These are phyloP conservation scores for Leccinum imitatum DNA, from an alignment of 768 basidiomycete species.

Conservation along the genomic window DNA sequence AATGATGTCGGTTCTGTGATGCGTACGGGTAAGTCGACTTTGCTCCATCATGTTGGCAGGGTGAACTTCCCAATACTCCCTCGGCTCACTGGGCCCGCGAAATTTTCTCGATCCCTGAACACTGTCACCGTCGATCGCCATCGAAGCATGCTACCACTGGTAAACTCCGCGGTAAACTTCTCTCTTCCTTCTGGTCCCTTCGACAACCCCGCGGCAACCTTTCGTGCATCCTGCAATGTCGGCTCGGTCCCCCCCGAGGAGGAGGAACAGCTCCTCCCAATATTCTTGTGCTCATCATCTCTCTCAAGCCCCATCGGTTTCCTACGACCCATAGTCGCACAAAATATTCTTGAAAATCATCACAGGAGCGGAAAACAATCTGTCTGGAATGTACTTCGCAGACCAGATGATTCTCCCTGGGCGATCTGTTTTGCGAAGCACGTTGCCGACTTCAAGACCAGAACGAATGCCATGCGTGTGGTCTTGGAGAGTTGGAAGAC, in stretches of 20 bases:
- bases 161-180: conserved; percentile 28
- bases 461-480: conserved; percentile 14
- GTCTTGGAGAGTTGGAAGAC: conserved; percentile 19
- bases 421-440: conserved; percentile 22
- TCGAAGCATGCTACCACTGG: conserved; percentile 21
- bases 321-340: conserved; percentile 13
- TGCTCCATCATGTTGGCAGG: not conserved
- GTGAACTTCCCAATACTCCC: not conserved
- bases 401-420: conserved; percentile 17
- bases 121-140: not conserved
- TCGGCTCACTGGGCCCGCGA: not conserved
- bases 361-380: conserved; percentile 6
- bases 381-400: conserved; percentile 21
- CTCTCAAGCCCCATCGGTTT: conserved; percentile 21
- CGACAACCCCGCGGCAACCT: conserved; percentile 7
- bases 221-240: conserved; percentile 23
- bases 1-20: not conserved
- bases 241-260: conserved; percentile 6
- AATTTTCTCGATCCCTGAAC: conserved; percentile 1
- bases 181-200: conserved; percentile 27
- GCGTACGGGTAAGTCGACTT: not conserved
- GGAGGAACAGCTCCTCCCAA: conserved; percentile 23
- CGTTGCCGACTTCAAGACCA: conserved; percentile 12
- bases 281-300: conserved; percentile 16
- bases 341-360: conserved; percentile 15